Evolutionary conservation across 208 protist genomes (phyloP), one percentile per base, ranked within the genome.

Genomic region (Leishmania aethiopica): DNA sequence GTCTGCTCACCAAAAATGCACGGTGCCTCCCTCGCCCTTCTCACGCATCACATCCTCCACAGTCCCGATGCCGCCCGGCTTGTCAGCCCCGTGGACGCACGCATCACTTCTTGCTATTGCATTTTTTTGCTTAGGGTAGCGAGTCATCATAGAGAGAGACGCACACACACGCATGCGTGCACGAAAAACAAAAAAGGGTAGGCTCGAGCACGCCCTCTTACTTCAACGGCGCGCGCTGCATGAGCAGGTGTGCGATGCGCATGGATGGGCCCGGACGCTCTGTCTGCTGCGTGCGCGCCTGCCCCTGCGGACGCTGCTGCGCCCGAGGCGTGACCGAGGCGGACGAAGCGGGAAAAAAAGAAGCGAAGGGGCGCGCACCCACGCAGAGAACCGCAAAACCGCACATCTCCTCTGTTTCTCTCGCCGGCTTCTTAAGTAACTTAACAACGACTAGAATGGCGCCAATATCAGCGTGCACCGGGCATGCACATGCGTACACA

Each of bases 111-210:
- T 37, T 66, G n/a, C 42, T 49, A 35, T 5, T 6, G 3, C 13
- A 6, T 28, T 66, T 35, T 42, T 10, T 70, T 42, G 22, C 8
- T 70, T 70, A 70, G 35, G 4, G 35, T 42, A 45, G 28, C 64
- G 64, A 70, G 35, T 70, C 64, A 66, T 69, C 49, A 55, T 15
- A 62, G 15, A 32, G n/a, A 78, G 22, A 82, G 19, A 28, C 22
- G n/a, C 4, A 8, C 4, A 8, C 6, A n/a, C 5, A 60, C 22
- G 25, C 25, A 7, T 40, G 71, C 35, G 15, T 7, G 67, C 53
- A 71, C 32, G 28, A 35, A 10, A 17, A 10, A 57, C 0, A 1
- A 57, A 28, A 32, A 7, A 79, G 32, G 0, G 42, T 28, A 64
- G 11, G n/a, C 13, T 8, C 28, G 74, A 8, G 3, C 25, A 17